Conservation (phyloP, 169 alveolate species). For the Cryptosporidium meleagridis region DNA sequence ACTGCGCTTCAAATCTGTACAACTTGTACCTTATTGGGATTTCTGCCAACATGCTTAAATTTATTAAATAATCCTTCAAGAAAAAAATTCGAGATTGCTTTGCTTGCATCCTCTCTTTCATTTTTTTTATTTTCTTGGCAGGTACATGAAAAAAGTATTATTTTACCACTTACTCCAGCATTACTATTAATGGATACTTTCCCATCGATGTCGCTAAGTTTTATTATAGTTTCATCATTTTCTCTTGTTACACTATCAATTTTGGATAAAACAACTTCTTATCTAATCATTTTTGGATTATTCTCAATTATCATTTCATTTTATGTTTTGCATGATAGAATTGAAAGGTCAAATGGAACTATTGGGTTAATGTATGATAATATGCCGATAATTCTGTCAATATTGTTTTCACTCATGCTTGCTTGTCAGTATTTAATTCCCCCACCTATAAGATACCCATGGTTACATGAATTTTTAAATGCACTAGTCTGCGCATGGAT, state of each 20-base stretch:
- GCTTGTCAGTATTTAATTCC: slow-evolving; percentile 14
- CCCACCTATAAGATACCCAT: slow-evolving; percentile 43
- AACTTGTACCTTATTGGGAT: slow-evolving; percentile 50
- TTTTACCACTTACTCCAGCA: slow-evolving; percentile 85
- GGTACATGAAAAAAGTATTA: slow-evolving; percentile 92
- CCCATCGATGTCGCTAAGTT: slow-evolving; percentile 29
- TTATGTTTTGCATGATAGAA: background rate
- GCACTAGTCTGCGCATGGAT: slow-evolving; percentile 50
- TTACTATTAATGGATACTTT: slow-evolving; percentile 76
- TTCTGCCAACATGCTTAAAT: slow-evolving; percentile 64
- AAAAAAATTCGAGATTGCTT: slow-evolving; percentile 69
- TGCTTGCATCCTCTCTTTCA: slow-evolving; percentile 76
- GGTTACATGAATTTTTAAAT: slow-evolving; percentile 58
- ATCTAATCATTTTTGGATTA: slow-evolving; percentile 4
- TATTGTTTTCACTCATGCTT: slow-evolving; percentile 24
- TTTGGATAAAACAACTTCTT: slow-evolving; percentile 37
- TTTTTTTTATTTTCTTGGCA: slow-evolving; percentile 83
- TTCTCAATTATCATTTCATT: slow-evolving; percentile 8
- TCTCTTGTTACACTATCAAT: slow-evolving; percentile 46
- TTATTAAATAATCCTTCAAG: slow-evolving; percentile 70
- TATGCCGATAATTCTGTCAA: background rate
- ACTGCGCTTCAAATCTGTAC: slow-evolving; percentile 51
- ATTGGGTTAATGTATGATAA: background rate
- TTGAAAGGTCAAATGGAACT: background rate
- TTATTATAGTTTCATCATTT: slow-evolving; percentile 39